Evolutionary conservation across 169 alveolate genomes (phyloP).

Genomic region (Eimeria sp.): DNA sequence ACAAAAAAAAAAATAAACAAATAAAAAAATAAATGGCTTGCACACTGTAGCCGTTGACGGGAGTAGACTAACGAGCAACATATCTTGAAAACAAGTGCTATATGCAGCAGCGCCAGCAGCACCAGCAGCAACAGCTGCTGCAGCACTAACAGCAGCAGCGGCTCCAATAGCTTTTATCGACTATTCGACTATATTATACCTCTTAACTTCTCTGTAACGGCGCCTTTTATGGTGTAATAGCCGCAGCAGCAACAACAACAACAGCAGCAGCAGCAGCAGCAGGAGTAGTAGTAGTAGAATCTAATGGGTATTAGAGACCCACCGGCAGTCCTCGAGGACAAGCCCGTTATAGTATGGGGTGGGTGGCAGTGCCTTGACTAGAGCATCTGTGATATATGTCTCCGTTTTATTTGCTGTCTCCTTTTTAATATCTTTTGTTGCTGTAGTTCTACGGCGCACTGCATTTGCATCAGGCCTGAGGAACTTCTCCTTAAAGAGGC

Average conservation of each 20-base stretch:
- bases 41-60: not conserved
- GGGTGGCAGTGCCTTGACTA: conserved; percentile 64
- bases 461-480: conserved; percentile 46
- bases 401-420: not conserved
- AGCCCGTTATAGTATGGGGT: conserved; percentile 81
- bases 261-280: not conserved
- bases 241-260: not conserved
- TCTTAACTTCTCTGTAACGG: not conserved
- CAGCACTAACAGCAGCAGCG: not conserved
- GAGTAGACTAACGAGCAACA: not conserved
- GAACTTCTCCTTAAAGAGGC: conserved; percentile 9
- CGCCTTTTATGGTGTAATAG: not conserved
- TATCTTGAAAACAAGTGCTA: not conserved
- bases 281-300: not conserved
- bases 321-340: conserved; percentile 76
- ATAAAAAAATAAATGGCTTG: too few species aligned
- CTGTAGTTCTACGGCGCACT: conserved; percentile 44
- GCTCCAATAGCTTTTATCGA: not conserved
- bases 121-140: not conserved
- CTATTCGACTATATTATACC: too few species aligned
- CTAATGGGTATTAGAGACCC: not conserved
- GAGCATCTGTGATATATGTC: conserved; percentile 7
- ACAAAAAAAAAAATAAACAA: not conserved
- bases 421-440: not conserved
- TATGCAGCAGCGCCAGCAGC: not conserved